These are phyloP conservation scores for Prunus mume DNA, from an alignment of 306 rosid species.

Conservation along the genomic window DNA sequence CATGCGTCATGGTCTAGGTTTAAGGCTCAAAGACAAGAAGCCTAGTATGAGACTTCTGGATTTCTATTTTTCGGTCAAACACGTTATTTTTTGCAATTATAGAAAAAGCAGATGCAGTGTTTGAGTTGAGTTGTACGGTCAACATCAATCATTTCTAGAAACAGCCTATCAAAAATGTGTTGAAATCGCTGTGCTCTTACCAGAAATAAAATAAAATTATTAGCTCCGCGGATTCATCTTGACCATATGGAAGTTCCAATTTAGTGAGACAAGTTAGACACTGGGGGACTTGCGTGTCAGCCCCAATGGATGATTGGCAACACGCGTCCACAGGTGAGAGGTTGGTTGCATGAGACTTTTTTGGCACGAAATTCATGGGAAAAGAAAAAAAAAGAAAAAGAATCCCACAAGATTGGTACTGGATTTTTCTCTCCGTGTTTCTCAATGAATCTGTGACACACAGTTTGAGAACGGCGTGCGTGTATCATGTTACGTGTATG, in stretches of 20 bases:
- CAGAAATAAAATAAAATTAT: neutral
- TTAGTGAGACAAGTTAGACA: neutral
- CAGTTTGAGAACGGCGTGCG: neutral
- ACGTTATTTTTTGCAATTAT: too few species aligned
- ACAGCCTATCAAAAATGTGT: neutral
- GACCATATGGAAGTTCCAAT: neutral
- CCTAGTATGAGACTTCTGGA: too few species aligned
- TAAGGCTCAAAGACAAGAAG: too few species aligned
- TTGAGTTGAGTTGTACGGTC: neutral
- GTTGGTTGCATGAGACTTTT: constrained; percentile 11
- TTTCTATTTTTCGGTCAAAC: too few species aligned
- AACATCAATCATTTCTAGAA: neutral
- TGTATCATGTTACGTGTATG: neutral
- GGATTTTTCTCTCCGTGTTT: too few species aligned
- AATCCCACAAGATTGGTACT: neutral
- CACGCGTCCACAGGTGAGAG: constrained; percentile 41
- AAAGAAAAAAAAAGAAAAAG: neutral
- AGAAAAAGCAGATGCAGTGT: neutral
- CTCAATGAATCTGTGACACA: neutral
- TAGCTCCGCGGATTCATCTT: neutral
- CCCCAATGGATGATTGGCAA: neutral
- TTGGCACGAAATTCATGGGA: constrained; percentile 29
- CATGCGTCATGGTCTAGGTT: too few species aligned
- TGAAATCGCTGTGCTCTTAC: neutral
- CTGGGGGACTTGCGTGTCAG: neutral